Evolutionary conservation across 2,329 filamentous ascomycete genomes (phyloP), one percentile per base, ranked within the genome.

Genomic region (Fusarium globosum): DNA sequence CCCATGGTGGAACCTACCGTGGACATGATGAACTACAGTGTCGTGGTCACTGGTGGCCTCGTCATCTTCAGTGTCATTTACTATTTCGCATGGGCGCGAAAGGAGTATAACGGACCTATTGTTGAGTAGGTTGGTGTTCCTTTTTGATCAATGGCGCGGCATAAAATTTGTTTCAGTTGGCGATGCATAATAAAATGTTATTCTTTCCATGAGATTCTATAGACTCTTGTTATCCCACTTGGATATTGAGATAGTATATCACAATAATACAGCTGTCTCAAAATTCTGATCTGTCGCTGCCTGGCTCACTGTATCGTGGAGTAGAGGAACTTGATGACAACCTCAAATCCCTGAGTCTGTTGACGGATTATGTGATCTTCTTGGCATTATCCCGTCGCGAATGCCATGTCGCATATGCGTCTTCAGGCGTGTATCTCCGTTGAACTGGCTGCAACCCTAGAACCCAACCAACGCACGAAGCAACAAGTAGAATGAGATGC

Each of bases 31-130:
- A 88, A 88, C 76, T 88, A 83, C 71, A 85, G 82, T 28, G 78
- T 86, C 14, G 71, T 88, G 6, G 82, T 88, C 1, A 86, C 84
- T 21, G 83, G 81, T 0, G 79, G 76, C 1, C 81, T 85, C 2
- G 70, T 85, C 8, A 73, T 86, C 3, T 85, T 88, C 52, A 86
- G 84, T 52, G 75, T 86, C 7, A 64, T 85, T 4, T 89, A 85
- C 78, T 88, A 88, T 65, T 73, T 83, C 36, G 41, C 82, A 0
- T 80, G 81, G 64, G 86, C 83, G 0, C 82, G 78, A 55, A 80
- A 82, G 48, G 81, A 82, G 56, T 88, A 87, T 55, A 81, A 83
- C 16, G 86, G 87, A 6, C 87, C 87, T 10, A 76, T 84, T 13
- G 61, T 81, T 8, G 80, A 81, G 46, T 78, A 60, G 53, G 10